phyloP scores from a whole-genome alignment of 2,329 filamentous ascomycete genomes.

The Cercospora canescens region DNA sequence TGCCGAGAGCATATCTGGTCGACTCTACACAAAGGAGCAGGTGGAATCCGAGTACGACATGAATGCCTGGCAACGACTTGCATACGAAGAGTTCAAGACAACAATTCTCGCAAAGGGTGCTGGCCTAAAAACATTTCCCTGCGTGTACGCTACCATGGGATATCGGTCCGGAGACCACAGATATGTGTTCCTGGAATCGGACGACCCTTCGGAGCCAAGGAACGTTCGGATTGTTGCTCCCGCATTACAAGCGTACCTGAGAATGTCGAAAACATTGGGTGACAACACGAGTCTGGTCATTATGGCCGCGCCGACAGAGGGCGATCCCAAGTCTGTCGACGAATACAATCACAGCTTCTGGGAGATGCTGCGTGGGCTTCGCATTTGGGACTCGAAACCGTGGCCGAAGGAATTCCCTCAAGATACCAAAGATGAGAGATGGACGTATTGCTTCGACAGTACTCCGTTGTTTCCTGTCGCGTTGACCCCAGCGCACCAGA shows the following conservation, averaged over 20 bases:
- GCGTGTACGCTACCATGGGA: conserved; percentile 24
- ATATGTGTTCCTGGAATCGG: conserved; percentile 23
- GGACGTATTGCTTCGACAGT: conserved; percentile 24
- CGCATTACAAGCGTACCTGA: conserved; percentile 18
- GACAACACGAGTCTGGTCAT: conserved; percentile 24
- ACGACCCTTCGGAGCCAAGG: conserved; percentile 23
- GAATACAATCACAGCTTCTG: conserved; percentile 24
- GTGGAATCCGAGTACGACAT: conserved; percentile 21
- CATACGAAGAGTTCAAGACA: conserved; percentile 25
- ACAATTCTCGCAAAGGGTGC: conserved; percentile 24
- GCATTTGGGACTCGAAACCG: conserved; percentile 22
- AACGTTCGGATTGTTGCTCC: conserved; percentile 23
- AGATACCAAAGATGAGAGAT: conserved; percentile 20
- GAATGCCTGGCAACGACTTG: conserved; percentile 23
- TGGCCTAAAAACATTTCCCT: conserved; percentile 24
- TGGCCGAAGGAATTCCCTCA: conserved; percentile 23
- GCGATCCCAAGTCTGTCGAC: conserved; percentile 17
- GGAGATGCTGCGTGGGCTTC: conserved; percentile 23
- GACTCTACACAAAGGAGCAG: conserved; percentile 16
- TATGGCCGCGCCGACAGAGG: conserved; percentile 25
- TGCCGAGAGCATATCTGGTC: not conserved
- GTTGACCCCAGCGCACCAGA: conserved; percentile 24
- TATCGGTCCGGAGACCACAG: conserved; percentile 23
- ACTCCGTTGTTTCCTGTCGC: conserved; percentile 23
- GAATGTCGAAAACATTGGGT: conserved; percentile 20